phyloP scores from a whole-genome alignment of 148 eudicot genomes.

The Simmondsia chinensis region DNA sequence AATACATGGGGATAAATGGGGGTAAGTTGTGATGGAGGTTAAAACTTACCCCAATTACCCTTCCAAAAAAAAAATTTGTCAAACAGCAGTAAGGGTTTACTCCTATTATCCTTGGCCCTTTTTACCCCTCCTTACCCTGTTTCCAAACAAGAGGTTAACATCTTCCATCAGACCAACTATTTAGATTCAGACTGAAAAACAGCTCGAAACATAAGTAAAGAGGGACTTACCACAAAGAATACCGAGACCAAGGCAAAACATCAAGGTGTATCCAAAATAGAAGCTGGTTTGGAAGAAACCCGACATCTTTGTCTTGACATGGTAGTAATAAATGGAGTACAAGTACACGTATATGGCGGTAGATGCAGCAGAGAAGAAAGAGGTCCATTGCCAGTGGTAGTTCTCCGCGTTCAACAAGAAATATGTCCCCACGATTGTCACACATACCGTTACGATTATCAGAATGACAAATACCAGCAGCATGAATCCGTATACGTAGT shows the following conservation, averaged over 20 bases:
- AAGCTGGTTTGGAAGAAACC: constrained; percentile 99
- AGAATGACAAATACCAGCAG: constrained; percentile 84
- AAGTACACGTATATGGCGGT: constrained; percentile 81
- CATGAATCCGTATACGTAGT: constrained; percentile 92
- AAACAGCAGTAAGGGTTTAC: too few relatives aligned
- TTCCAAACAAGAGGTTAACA: background rate
- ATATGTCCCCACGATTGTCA: constrained; percentile 93
- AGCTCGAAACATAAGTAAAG: constrained; percentile 1
- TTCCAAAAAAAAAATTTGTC: too few relatives aligned
- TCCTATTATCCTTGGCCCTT: too few relatives aligned
- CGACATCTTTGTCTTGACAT: constrained; percentile 88
- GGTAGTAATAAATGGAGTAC: constrained; percentile 84
- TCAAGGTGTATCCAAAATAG: constrained; percentile 79
- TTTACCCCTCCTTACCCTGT: too few relatives aligned
- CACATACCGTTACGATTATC: constrained; percentile 85
- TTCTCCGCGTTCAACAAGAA: constrained; percentile 97
- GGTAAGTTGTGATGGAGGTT: too few relatives aligned
- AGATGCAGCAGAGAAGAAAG: constrained; percentile 86
- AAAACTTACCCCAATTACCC: too few relatives aligned
- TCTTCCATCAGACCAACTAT: background rate
- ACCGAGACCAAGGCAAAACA: constrained; percentile 86
- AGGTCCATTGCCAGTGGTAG: constrained; percentile 97
- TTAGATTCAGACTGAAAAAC: background rate
- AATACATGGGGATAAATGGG: too few relatives aligned
- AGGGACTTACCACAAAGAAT: constrained; percentile 68